A percentile compares a stretch with the other conserved stretches of the same genome.
Conservation (phyloP, 306 rosid genomes). For the Sicyos edulis region DNA sequence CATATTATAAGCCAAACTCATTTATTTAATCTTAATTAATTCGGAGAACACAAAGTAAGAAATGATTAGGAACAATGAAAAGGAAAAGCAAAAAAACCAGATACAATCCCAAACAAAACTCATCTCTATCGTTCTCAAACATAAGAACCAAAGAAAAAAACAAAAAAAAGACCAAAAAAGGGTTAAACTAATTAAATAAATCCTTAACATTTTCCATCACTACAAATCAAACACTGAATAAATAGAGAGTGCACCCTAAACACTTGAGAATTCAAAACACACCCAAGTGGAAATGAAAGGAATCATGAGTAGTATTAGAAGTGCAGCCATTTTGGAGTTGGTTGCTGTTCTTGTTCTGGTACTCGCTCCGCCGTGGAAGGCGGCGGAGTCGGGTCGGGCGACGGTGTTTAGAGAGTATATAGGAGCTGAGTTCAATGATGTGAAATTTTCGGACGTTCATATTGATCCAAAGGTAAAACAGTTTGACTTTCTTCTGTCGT, state of each 20-base stretch:
- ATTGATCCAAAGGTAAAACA: conserved; percentile 45
- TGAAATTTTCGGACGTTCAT: conserved; percentile 59
- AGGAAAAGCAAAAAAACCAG: too few species aligned
- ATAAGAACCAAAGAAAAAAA: neutral
- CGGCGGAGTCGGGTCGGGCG: conserved; percentile 18
- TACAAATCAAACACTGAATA: neutral
- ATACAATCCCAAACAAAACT: too few species aligned
- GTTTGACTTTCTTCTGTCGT: conserved; percentile 74
- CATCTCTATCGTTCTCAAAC: too few species aligned
- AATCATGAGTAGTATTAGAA: too few species aligned
- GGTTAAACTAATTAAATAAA: neutral
- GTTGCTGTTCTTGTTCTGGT: conserved; percentile 21
- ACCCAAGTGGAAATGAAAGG: neutral
- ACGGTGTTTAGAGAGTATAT: conserved; percentile 64
- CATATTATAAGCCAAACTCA: too few species aligned
- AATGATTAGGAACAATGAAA: neutral
- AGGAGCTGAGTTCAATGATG: conserved; percentile 63
- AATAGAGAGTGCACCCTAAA: neutral
- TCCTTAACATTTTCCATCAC: too few species aligned
- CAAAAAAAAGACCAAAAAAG: neutral
- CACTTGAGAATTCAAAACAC: neutral
- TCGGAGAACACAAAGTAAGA: neutral
- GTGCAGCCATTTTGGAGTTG: too few species aligned
- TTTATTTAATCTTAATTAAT: too few species aligned
- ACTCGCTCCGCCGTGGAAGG: conserved; percentile 11